Base-by-base conservation (phyloP, 805 yeast genomes). In the Kodamaea neixiangensis region DNA sequence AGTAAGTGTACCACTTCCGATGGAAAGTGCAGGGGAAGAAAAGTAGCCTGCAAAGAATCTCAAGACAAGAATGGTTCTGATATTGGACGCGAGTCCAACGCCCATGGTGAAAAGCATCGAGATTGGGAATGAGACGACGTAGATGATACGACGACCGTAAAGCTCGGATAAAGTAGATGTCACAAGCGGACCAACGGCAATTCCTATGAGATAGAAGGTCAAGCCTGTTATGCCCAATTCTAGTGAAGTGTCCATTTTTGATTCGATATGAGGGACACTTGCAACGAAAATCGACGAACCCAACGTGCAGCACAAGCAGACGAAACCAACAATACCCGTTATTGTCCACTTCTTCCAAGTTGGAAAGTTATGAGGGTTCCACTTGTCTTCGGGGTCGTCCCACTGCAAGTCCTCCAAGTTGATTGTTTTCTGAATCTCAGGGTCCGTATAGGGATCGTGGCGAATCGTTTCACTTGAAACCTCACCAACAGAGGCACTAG, bases 1-100 rank as follows among this genome's bases (percentile, higher is more conserved):
- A 48, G 85, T 72, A 54, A 90, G 81, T 3, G 94, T 84, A 55
- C 96, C 97, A 48, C 92, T 90, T 10, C 90, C 93, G 56, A 88
- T 82, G 7, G 96, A 85, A 69, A 90, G 75, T 1, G 92, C 90
- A 2, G 94, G 96, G 1, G 92, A 83, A 1, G 94, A 89, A 45
- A 85, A 77, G 25, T 85, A 75, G 0, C 96, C 96, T 15, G 86
- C 74, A 59, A 90, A 80, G 61, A 87, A 87, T 58, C 97, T 71
- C 42, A 88, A 72, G 5, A 90, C 84, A 44, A 89, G 69, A 25
- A 87, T 74, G 7, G 79, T 73, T 51, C 81, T 73, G 57, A 87
- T 83, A 56, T 86, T 82, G 34, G 74, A 67, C 1, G 89, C 76
- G 51, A 85, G 71, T 3, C 87, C 91, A 48, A 85, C 85, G 52